Conservation (phyloP, 306 rosid genomes). For the Styphnolobium japonicum region DNA sequence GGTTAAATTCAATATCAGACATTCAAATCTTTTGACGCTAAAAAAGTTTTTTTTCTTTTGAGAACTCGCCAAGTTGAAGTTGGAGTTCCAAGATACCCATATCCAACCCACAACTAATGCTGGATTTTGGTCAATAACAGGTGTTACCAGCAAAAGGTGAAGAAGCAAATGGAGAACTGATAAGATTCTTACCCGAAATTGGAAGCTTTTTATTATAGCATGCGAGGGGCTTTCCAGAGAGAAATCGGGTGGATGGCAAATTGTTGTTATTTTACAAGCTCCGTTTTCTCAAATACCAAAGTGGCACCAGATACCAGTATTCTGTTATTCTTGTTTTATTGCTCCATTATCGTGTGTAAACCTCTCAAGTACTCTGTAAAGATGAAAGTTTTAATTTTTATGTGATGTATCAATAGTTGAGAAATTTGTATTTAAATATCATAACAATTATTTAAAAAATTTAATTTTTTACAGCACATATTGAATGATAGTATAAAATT, state of each 20-base stretch:
- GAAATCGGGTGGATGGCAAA: not conserved
- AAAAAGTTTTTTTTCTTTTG: not conserved
- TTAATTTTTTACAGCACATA: too few relatives aligned
- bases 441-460: too few relatives aligned
- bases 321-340: not conserved
- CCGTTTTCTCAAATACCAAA: not conserved
- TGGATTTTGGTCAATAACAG: not conserved
- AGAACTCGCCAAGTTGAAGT: not conserved
- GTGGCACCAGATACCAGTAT: not conserved
- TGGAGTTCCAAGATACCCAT: not conserved
- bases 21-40: not conserved
- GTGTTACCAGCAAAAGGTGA: not conserved
- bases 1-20: not conserved
- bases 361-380: not conserved
- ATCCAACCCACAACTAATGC: not conserved
- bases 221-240: not conserved
- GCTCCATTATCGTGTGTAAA: not conserved
- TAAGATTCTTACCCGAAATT: not conserved
- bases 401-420: not conserved
- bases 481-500: too few relatives aligned
- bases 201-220: not conserved
- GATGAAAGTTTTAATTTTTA: not conserved
- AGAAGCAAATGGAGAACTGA: not conserved
- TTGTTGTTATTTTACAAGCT: not conserved
- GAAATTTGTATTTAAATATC: too few relatives aligned